Conservation (phyloP, 139 green algal species). For the Asterochloris erici region DNA sequence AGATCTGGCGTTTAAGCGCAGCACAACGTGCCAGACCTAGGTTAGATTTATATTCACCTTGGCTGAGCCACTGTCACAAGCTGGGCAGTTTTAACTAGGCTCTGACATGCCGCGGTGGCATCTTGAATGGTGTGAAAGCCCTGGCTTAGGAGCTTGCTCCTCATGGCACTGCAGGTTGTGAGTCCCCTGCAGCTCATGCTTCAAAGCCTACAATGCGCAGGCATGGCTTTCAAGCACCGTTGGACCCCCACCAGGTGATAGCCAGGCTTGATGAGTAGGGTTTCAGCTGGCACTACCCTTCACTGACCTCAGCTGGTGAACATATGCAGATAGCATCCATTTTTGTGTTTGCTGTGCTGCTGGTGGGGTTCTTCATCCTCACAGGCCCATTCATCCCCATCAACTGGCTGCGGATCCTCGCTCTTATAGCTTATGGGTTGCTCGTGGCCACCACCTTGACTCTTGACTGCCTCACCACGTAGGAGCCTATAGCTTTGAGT, state of each 20-base stretch:
- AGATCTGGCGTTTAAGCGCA: no score
- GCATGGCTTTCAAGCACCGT: constrained; percentile 34
- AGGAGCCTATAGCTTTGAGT: neutral
- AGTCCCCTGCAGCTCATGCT: no score
- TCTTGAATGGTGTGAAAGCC: no score
- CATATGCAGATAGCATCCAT: constrained; percentile 15
- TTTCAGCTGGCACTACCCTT: neutral
- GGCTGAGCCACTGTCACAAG: no score
- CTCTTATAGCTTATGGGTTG: constrained; percentile 21
- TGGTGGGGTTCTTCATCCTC: constrained; percentile 26
- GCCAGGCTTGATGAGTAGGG: neutral
- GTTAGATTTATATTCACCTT: no score
- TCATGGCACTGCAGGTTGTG: no score
- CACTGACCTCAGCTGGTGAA: neutral
- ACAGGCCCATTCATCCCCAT: constrained; percentile 25
- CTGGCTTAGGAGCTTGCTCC: no score
- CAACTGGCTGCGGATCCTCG: neutral
- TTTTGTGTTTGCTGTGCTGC: constrained; percentile 20
- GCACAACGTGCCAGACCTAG: no score
- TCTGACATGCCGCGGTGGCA: no score
- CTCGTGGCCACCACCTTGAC: neutral
- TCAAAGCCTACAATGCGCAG: neutral
- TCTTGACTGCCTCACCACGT: neutral
- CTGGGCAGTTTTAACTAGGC: no score
- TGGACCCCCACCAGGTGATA: constrained; percentile 37